Evolutionary conservation across 345 rosid genomes (phyloP), one percentile per base, ranked within the genome.

Genomic region (Lenwebbia sp.): DNA sequence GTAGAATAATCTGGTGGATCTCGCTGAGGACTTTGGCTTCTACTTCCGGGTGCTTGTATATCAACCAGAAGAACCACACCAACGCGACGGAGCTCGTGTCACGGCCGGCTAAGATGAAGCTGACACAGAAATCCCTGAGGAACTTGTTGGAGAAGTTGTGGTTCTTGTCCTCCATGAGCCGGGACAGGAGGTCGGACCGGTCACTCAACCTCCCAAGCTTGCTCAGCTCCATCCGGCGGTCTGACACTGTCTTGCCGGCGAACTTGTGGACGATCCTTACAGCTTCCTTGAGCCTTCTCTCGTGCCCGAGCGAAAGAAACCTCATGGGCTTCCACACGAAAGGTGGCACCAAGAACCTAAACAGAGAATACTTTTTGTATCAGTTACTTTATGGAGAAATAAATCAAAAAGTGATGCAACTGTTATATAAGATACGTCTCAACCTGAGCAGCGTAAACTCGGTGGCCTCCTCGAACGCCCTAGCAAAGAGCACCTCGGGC

Each of bases 401-500:
- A 58, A 26, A n/a, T n/a, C 70, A 26, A n/a, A 58, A 58, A n/a
- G 3, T 13, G 33, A 58, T 58, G 33, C 70, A 26, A 58, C 70
- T 5, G 17, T 13, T n/a, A 26, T 58, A 5, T n/a, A 58, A 58
- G 17, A n/a, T n/a, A 26, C 28, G 30, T n/a, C 33, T 58, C 70
- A 95, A 95, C 85, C 95, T 89, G 83, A 86, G 86, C 84, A 95
- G 50, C 78, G 93, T 92, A 70, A 93, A 82, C 85, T 95, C 96
- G 6, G 97, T 94, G 44, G 99, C 96, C 87, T 92, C 93, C 90
- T 96, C 97, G 54, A 95, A 96, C 5, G 98, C 96, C 86, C 91
- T 94, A 19, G 96, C 95, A 44, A 96, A 96, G 33, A 94, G 95
- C 86, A 94, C 91, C 17, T 91, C 86, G 3, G 95, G 95, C 33